Evolutionary conservation across 805 yeast species (phyloP), one percentile per base, ranked within the genome.

Genomic region (Candida multigemmis): DNA sequence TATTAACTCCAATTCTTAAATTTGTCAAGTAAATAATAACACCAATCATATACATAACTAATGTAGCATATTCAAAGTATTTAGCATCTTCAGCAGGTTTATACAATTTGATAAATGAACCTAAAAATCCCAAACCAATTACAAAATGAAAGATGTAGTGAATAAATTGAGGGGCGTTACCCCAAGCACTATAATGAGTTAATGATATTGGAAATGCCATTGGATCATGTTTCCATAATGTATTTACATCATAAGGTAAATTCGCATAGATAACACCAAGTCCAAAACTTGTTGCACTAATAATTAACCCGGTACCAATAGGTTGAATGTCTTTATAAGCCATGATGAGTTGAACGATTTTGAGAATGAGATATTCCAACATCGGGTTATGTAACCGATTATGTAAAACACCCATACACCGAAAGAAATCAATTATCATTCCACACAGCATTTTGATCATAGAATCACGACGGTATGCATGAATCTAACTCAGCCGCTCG

Each of bases 11-110:
- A 28, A 81, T 73, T 46, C 84, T 71, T 40, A 89, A 64, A 59
- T 91, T 91, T 36, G 95, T 80, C 44, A 89, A 60, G 54, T 86
- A 91, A 42, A 89, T 71, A 42, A 89, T 74, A 23, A 81, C 56
- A 12, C 80, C 81, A 19, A 77, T 59, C 51, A 86, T 77, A 48
- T 70, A 71, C 32, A 83, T 67, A n/a, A 73, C 74, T 40, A 87
- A 61, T 7, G 93, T 65, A 23, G 87, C 94, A 42, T 93, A 94
- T 54, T 89, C 98, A 48, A 91, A 89, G 49, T 78, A 70, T 51
- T 80, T 77, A 43, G 82, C 68, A 25, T 89, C 93, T 27, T 80
- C 89, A 24, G 71, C 50, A n/a, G 97, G 96, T 56, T 79, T 80
- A 61, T 78, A 85, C 31, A 89, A 67, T 61, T 85, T 85, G 48